Percentiles rank a stretch among this genome's conserved stretches.
phyloP scores from a whole-genome alignment of 306 rosid species.

The Coriaria nepalensis region DNA sequence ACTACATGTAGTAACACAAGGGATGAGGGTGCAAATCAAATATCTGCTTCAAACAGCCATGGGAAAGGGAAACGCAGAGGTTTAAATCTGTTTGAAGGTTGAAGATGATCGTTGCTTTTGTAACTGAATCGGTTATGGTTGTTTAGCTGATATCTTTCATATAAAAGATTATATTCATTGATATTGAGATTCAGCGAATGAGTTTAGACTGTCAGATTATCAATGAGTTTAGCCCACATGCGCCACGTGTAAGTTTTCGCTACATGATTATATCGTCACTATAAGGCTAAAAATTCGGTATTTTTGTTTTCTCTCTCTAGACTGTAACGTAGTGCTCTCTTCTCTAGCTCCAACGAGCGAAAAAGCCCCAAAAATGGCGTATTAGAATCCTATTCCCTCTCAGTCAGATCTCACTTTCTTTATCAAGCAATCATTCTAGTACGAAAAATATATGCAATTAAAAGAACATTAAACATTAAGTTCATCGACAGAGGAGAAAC shows the following conservation, averaged over 20 bases:
- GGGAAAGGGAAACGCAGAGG: no score
- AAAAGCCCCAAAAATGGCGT: not conserved
- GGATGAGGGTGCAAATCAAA: no score
- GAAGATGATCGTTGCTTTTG: no score
- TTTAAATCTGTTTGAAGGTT: no score
- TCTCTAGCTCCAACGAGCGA: conserved; percentile 14
- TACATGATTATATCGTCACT: not conserved
- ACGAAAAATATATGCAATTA: not conserved
- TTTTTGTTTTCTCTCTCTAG: not conserved
- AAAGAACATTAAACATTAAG: not conserved
- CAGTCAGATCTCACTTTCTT: conserved; percentile 44
- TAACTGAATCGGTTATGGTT: no score
- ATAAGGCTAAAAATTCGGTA: conserved; percentile 4
- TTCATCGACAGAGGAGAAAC: not conserved
- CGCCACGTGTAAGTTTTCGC: conserved; percentile 22
- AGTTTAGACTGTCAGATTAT: no score
- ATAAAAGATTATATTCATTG: no score
- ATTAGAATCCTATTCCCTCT: conserved; percentile 14
- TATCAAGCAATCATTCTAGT: conserved; percentile 6
- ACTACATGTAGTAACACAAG: no score
- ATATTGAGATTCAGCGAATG: no score
- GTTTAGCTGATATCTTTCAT: no score
- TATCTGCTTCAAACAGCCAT: no score
- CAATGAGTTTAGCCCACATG: no score
- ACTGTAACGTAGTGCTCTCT: not conserved